Percentiles rank a stretch among this genome's conserved stretches.
Evolutionary conservation across 2,329 filamentous ascomycete genomes (phyloP).

Genomic region (Aspergillus ustus): DNA sequence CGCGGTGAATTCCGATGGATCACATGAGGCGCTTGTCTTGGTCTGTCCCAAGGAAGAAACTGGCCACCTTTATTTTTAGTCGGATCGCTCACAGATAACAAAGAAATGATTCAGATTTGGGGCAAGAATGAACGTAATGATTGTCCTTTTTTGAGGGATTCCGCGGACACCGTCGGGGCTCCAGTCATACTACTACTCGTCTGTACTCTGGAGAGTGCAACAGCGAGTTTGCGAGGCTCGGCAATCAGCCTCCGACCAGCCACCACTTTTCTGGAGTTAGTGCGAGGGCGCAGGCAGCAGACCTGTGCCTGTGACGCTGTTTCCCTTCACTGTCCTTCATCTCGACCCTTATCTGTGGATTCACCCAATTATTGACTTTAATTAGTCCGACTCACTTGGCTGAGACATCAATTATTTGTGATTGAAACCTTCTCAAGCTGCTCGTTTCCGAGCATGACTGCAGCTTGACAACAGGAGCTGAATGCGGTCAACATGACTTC

Average conservation of each 20-base stretch:
- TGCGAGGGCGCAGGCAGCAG: neutral
- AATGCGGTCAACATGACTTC: neutral
- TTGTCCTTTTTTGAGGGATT: neutral
- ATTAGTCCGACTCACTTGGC: neutral
- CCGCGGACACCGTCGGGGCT: neutral
- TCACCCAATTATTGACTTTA: neutral
- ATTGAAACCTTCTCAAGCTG: neutral
- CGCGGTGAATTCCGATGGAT: neutral
- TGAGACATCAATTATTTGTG: conserved; percentile 5
- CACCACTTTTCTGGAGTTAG: neutral
- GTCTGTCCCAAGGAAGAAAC: neutral
- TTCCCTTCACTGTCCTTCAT: neutral
- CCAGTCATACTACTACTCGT: too few relatives aligned
- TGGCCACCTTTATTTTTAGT: neutral
- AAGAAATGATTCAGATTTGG: conserved; percentile 4
- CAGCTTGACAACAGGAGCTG: neutral
- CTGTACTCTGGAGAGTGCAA: neutral
- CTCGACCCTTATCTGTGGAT: conserved; percentile 11
- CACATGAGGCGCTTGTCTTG: conserved; percentile 3
- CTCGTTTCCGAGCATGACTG: neutral
- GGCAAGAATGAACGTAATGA: neutral
- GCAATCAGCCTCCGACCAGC: conserved; percentile 1
- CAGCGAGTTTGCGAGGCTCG: neutral
- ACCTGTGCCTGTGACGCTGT: neutral
- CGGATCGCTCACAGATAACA: neutral